These are phyloP conservation scores for Terana coerulea DNA, from an alignment of 768 basidiomycete species.

Conservation along the genomic window DNA sequence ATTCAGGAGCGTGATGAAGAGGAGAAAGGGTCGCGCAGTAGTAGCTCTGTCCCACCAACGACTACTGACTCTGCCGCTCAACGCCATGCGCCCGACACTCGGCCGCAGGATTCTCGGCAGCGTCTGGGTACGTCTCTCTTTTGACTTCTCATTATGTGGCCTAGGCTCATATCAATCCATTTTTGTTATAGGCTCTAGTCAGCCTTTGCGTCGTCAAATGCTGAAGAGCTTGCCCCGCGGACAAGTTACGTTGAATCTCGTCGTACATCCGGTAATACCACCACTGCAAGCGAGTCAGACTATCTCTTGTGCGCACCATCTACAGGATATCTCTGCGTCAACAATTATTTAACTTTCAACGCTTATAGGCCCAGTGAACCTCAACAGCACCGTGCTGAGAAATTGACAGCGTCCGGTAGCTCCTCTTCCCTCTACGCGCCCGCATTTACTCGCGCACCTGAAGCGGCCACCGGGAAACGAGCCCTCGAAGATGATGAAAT, in stretches of 20 bases:
- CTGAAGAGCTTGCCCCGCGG: background rate
- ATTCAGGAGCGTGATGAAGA: conserved; percentile 50
- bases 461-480: conserved; percentile 21
- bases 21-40: conserved; percentile 4
- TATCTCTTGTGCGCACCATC: background rate
- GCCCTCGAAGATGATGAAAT: conserved; percentile 41
- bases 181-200: no score
- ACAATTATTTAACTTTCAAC: background rate
- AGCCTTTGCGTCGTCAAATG: background rate
- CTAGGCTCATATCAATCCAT: no score
- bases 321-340: background rate
- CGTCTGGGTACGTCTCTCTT: no score
- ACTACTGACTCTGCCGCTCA: background rate
- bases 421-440: background rate
- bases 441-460: conserved; percentile 1
- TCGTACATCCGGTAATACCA: conserved; percentile 7
- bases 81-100: background rate
- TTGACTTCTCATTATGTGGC: no score
- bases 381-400: background rate
- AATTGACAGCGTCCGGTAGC: background rate
- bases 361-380: background rate
- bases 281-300: conserved; percentile 8
- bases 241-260: conserved; percentile 9
- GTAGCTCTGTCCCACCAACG: background rate
- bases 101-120: background rate